Evolutionary conservation across 2,329 filamentous ascomycete genomes (phyloP).

Genomic region (Calonectria ilicicola): DNA sequence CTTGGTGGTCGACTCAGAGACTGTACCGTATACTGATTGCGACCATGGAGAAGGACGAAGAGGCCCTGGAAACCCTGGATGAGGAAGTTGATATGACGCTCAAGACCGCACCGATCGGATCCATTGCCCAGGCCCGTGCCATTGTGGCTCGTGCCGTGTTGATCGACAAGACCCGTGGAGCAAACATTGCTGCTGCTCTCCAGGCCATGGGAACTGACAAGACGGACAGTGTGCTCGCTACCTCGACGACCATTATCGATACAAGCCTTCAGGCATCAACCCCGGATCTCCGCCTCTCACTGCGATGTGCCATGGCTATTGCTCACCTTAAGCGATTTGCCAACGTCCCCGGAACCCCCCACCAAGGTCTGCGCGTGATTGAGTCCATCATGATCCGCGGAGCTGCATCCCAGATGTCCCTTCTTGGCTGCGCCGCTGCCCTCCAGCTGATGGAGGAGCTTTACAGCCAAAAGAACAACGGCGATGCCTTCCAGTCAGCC

Average conservation of each 20-base stretch:
- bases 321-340: slow-evolving; percentile 66
- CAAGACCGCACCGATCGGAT: slow-evolving; percentile 81
- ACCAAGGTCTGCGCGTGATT: slow-evolving; percentile 60
- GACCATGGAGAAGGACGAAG: slow-evolving; percentile 67
- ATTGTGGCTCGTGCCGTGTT: slow-evolving; percentile 70
- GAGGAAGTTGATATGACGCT: slow-evolving; percentile 76
- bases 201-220: slow-evolving; percentile 58
- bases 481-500: slow-evolving; percentile 58
- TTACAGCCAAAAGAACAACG: slow-evolving; percentile 58
- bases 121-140: slow-evolving; percentile 73
- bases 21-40: slow-evolving; percentile 77
- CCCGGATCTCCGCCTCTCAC: slow-evolving; percentile 67
- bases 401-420: slow-evolving; percentile 58
- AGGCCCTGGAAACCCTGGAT: slow-evolving; percentile 27
- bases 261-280: slow-evolving; percentile 53
- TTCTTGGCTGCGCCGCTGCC: slow-evolving; percentile 70
- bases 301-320: slow-evolving; percentile 71
- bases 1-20: slow-evolving; percentile 86
- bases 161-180: slow-evolving; percentile 63
- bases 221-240: slow-evolving; percentile 38
- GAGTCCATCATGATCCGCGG: slow-evolving; percentile 60
- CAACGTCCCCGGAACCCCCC: slow-evolving; percentile 47
- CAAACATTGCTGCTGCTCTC: slow-evolving; percentile 68
- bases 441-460: slow-evolving; percentile 70
- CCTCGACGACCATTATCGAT: slow-evolving; percentile 59